phyloP scores from a whole-genome alignment of 2,329 filamentous ascomycete species.

The Alternaria novae-zelandiae region DNA sequence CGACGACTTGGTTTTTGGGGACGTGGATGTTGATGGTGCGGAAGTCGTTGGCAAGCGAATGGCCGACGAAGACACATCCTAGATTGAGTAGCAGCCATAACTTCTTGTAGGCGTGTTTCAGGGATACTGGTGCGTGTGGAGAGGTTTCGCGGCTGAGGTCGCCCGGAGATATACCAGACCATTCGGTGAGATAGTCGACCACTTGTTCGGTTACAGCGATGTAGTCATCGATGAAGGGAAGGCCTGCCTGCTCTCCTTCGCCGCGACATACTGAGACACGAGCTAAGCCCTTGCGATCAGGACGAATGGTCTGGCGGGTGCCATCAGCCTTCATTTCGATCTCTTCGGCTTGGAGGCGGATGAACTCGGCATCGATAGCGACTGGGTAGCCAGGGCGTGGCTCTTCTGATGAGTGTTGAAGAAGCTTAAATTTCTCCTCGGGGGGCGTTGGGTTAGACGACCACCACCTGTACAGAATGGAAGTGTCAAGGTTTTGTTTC shows the following conservation, averaged over 20 bases:
- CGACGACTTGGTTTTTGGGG: slow-evolving; percentile 86
- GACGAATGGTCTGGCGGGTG: slow-evolving; percentile 87
- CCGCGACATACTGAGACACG: slow-evolving; percentile 90
- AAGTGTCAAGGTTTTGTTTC: slow-evolving; percentile 84
- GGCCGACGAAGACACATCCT: slow-evolving; percentile 91
- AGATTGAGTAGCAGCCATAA: slow-evolving; percentile 96
- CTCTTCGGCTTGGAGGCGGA: slow-evolving; percentile 88
- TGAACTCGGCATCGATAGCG: slow-evolving; percentile 95
- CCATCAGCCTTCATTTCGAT: slow-evolving; percentile 97
- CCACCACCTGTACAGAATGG: slow-evolving; percentile 79
- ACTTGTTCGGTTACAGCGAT: slow-evolving; percentile 89
- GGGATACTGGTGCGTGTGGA: slow-evolving; percentile 79
- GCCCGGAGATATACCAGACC: slow-evolving; percentile 85
- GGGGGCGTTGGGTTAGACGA: slow-evolving; percentile 51
- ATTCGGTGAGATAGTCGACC: slow-evolving; percentile 93
- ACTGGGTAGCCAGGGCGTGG: slow-evolving; percentile 77
- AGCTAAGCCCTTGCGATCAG: slow-evolving; percentile 89
- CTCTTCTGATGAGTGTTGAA: slow-evolving; percentile 66
- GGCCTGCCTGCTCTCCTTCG: slow-evolving; percentile 75
- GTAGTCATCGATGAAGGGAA: slow-evolving; percentile 96
- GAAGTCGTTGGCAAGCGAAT: slow-evolving; percentile 93
- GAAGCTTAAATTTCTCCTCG: slow-evolving; percentile 64
- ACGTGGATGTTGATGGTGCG: slow-evolving; percentile 98
- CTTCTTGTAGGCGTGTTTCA: slow-evolving; percentile 97
- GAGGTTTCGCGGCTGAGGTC: slow-evolving; percentile 83